Evolutionary conservation across 139 green algal species (phyloP).

Genomic region (Coelastrella sp.): DNA sequence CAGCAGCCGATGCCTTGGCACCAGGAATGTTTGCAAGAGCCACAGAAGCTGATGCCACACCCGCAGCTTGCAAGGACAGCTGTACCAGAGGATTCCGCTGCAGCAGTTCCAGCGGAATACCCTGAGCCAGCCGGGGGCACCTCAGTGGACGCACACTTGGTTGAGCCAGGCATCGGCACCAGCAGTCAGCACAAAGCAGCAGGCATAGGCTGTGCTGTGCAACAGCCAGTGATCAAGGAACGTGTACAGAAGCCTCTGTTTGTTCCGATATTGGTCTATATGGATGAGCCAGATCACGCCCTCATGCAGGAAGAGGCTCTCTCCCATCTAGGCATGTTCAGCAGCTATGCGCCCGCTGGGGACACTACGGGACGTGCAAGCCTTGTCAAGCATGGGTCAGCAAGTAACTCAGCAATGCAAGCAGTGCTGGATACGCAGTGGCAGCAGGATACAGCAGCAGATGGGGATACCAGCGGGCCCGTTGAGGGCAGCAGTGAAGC

Average conservation of each 20-base stretch:
- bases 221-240: not conserved
- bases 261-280: slow-evolving; percentile 74
- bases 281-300: slow-evolving; percentile 69
- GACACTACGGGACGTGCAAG: not conserved
- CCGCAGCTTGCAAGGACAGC: no score
- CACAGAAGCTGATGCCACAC: no score
- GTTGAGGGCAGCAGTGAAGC: not conserved
- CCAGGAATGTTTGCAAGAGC: no score
- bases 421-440: not conserved
- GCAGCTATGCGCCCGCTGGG: not conserved
- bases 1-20: no score
- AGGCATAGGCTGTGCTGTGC: not conserved
- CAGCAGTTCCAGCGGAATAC: no score
- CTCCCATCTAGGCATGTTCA: not conserved
- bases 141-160: no score
- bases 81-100: no score
- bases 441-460: no score
- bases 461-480: not conserved
- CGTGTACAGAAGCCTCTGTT: slow-evolving; percentile 65
- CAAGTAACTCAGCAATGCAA: not conserved
- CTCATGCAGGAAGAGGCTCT: slow-evolving; percentile 64
- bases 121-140: no score
- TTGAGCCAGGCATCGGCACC: no score
- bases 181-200: not conserved
- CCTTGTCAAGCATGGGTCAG: not conserved